Conservation (phyloP, 2,329 filamentous ascomycete genomes). For the Aspergillus eucalypticola region DNA sequence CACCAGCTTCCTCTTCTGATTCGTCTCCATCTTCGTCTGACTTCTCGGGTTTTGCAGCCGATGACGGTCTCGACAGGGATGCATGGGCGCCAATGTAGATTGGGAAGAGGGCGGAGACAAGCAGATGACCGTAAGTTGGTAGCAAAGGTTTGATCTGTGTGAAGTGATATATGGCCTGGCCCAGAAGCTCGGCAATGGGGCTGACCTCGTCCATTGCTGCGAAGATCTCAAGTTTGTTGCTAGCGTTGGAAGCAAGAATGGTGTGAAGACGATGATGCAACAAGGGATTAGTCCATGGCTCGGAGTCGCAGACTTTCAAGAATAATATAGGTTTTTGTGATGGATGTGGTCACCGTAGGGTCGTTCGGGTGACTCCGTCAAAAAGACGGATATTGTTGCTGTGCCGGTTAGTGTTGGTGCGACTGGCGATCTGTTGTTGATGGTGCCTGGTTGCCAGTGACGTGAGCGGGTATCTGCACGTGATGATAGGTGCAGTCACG, state of each 20-base stretch:
- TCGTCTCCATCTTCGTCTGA: constrained; percentile 35
- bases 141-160: constrained; percentile 47
- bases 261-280: too few relatives aligned
- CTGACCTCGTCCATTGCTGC: constrained; percentile 36
- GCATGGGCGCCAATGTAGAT: constrained; percentile 84
- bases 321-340: too few relatives aligned
- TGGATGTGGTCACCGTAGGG: too few relatives aligned
- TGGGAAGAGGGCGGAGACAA: constrained; percentile 72
- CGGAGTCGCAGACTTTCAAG: too few relatives aligned
- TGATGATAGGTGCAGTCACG: too few relatives aligned
- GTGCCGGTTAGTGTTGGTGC: background rate
- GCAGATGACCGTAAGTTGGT: constrained; percentile 61
- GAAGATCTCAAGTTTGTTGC: background rate
- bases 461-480: too few relatives aligned
- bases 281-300: too few relatives aligned
- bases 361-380: too few relatives aligned
- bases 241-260: background rate
- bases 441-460: background rate
- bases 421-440: background rate
- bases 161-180: constrained; percentile 48
- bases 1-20: constrained; percentile 51
- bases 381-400: too few relatives aligned
- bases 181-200: constrained; percentile 42
- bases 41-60: constrained; percentile 65
- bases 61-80: constrained; percentile 79